Conservation (phyloP, 805 yeast genomes). For the Sugiyamaella boreocaroliniensis region DNA sequence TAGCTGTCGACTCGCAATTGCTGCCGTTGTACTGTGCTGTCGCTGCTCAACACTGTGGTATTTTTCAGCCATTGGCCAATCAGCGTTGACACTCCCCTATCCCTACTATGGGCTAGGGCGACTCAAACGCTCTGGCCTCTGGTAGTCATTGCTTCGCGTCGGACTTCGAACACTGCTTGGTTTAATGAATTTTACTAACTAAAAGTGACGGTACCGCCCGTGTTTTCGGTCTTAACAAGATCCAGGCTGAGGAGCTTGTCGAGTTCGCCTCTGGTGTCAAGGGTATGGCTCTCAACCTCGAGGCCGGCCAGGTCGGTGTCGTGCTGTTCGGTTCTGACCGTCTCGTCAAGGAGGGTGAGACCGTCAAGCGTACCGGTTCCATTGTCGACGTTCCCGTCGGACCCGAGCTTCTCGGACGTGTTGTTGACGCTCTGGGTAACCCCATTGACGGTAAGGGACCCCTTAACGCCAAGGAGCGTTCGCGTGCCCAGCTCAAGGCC, state of each 20-base stretch:
- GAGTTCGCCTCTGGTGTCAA: constrained; percentile 99
- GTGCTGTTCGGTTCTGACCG: constrained; percentile 99
- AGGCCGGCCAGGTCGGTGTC: constrained; percentile 99
- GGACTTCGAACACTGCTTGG: too few species aligned
- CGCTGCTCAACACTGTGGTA: background rate
- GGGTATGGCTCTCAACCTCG: constrained; percentile 99
- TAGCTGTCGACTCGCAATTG: background rate
- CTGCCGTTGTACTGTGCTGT: background rate
- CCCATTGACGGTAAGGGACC: constrained; percentile 99
- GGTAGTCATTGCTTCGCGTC: too few species aligned
- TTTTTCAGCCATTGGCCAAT: background rate
- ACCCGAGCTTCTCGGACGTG: constrained; percentile 97
- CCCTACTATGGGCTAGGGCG: background rate
- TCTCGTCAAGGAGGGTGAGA: constrained; percentile 97
- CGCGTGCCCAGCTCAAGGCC: constrained; percentile 98
- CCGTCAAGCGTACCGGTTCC: constrained; percentile 99
- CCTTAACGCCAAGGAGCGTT: constrained; percentile 69
- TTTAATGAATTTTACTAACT: background rate
- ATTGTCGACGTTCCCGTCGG: constrained; percentile 99
- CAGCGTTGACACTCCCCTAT: background rate
- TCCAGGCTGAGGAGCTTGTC: constrained; percentile 99
- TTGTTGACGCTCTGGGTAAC: constrained; percentile 97
- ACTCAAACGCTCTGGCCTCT: too few species aligned
- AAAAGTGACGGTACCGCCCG: constrained; percentile 99
- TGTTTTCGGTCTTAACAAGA: constrained; percentile 98